These are phyloP conservation scores for Teratosphaeria nubilosa DNA, from an alignment of 2,329 filamentous ascomycete species.

Conservation along the genomic window DNA sequence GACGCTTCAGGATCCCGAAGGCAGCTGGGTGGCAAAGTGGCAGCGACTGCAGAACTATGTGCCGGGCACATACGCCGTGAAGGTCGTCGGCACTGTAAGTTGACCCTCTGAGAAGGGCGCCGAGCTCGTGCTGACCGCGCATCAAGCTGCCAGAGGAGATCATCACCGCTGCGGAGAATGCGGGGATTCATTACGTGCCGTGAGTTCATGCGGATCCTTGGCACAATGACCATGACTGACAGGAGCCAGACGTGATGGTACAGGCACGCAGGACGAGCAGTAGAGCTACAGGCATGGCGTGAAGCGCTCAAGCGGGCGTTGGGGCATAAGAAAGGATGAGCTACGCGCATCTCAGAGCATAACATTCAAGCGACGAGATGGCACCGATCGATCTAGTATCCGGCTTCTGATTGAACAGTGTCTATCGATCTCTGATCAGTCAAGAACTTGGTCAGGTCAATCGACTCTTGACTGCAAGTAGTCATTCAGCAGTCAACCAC, in stretches of 20 bases:
- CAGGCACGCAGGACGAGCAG: slow-evolving; percentile 10
- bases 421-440: background rate
- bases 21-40: slow-evolving; percentile 94
- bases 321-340: background rate
- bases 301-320: slow-evolving; percentile 3
- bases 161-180: slow-evolving; percentile 45
- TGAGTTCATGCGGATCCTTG: slow-evolving; percentile 24
- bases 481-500: too few relatives aligned
- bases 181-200: slow-evolving; percentile 53
- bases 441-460: too few relatives aligned
- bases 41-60: slow-evolving; percentile 85
- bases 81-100: slow-evolving; percentile 71
- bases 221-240: slow-evolving; percentile 2
- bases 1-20: slow-evolving; percentile 67
- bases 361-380: background rate
- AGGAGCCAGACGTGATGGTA: slow-evolving; percentile 11
- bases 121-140: slow-evolving; percentile 5
- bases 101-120: background rate
- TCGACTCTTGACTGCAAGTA: too few relatives aligned
- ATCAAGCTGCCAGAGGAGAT: slow-evolving; percentile 48
- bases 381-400: background rate
- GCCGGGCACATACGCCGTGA: slow-evolving; percentile 82
- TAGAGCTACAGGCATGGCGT: background rate
- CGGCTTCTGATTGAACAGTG: background rate
- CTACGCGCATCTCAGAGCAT: background rate